These are phyloP conservation scores for Aspergillus arachidicola DNA, from an alignment of 2,329 filamentous ascomycete species.

Conservation along the genomic window DNA sequence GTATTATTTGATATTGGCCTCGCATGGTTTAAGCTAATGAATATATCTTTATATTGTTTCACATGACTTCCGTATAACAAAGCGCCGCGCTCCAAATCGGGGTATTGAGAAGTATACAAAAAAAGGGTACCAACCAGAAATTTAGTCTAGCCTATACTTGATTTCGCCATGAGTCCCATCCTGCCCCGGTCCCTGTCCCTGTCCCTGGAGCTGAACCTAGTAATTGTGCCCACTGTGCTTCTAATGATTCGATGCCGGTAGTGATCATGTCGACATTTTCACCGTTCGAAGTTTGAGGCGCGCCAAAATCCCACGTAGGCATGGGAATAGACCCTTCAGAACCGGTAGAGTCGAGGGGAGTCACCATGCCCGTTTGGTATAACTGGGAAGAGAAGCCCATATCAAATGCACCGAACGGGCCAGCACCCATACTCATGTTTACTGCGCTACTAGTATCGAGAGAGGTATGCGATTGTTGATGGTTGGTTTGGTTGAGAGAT, in stretches of 20 bases:
- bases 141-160: not conserved
- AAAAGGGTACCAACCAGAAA: not conserved
- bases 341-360: slow-evolving; percentile 20
- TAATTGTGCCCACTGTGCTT: slow-evolving; percentile 41
- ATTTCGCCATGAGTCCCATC: slow-evolving; percentile 22
- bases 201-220: slow-evolving; percentile 15
- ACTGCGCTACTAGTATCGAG: slow-evolving; percentile 2
- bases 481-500: not conserved
- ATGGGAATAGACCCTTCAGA: slow-evolving; percentile 29
- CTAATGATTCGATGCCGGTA: slow-evolving; percentile 30
- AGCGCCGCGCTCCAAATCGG: not conserved
- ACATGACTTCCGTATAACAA: not conserved
- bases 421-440: not conserved
- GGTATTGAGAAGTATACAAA: not conserved
- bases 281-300: slow-evolving; percentile 15
- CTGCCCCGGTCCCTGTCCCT: no score
- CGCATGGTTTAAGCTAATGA: not conserved
- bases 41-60: not conserved
- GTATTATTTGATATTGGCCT: not conserved
- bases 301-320: slow-evolving; percentile 34
- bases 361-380: slow-evolving; percentile 18
- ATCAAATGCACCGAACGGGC: slow-evolving; percentile 12
- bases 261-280: slow-evolving; percentile 23
- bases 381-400: slow-evolving; percentile 20
- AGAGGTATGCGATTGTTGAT: not conserved